Conservation (phyloP, 108 stramenopile genomes). For the Cyclotella atomus region DNA sequence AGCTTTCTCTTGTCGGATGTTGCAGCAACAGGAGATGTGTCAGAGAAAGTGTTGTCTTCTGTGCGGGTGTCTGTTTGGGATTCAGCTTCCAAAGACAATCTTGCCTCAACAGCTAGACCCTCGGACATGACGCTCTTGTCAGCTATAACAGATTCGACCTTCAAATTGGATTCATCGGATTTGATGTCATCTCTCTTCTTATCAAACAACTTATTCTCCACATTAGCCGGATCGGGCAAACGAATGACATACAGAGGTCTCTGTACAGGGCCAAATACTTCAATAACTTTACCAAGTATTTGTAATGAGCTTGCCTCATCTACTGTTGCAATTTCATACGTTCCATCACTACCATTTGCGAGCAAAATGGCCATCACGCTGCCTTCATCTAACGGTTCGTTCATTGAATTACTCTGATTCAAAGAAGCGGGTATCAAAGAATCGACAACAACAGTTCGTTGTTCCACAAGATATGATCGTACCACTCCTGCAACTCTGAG, state of each 20-base stretch:
- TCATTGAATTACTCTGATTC: neutral
- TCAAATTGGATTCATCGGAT: neutral
- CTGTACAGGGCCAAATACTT: slow-evolving; percentile 87
- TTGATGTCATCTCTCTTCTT: neutral
- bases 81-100: too few relatives aligned
- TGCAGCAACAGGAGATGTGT: too few relatives aligned
- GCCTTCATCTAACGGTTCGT: slow-evolving; percentile 72
- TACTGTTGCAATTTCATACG: slow-evolving; percentile 16
- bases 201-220: neutral
- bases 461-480: slow-evolving; percentile 62
- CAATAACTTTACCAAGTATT: slow-evolving; percentile 74
- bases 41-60: neutral
- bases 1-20: neutral
- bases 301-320: slow-evolving; percentile 42
- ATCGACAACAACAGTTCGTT: slow-evolving; percentile 79
- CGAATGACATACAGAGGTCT: slow-evolving; percentile 84
- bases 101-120: too few relatives aligned
- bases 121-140: too few relatives aligned
- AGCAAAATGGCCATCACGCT: slow-evolving; percentile 41
- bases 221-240: slow-evolving; percentile 42
- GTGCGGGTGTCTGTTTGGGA: neutral
- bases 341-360: neutral
- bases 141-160: too few relatives aligned
- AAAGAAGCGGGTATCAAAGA: slow-evolving; percentile 27
- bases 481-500: slow-evolving; percentile 63